Conservation (phyloP, 768 basidiomycete species). For the Auricularia cornea region DNA sequence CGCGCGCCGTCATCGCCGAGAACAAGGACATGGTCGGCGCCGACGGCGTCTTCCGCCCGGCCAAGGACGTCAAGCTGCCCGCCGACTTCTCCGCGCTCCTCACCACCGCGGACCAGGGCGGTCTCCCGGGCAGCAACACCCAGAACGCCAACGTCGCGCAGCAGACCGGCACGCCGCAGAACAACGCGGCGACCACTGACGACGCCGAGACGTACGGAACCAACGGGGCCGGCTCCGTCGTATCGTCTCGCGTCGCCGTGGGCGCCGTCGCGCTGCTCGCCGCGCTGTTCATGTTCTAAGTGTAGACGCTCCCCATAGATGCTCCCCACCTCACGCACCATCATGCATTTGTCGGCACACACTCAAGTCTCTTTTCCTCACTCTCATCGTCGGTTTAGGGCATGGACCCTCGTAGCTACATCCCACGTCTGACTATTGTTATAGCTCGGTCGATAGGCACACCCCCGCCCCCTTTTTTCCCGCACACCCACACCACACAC, state of each 20-base stretch:
- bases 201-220: slow-evolving; percentile 10
- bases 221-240: slow-evolving; percentile 40
- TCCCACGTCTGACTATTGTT: not conserved
- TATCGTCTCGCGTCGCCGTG: slow-evolving; percentile 42
- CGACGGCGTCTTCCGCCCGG: slow-evolving; percentile 1
- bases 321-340: not conserved
- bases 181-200: slow-evolving; percentile 5
- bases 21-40: slow-evolving; percentile 5
- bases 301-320: too few relatives aligned
- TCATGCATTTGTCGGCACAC: not conserved
- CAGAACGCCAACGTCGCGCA: not conserved
- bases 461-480: not conserved
- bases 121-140: not conserved
- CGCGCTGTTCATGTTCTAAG: slow-evolving; percentile 34
- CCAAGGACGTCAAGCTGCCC: not conserved
- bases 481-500: not conserved
- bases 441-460: not conserved
- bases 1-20: slow-evolving; percentile 1
- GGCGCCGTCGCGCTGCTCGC: slow-evolving; percentile 44
- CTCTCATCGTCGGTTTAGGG: not conserved
- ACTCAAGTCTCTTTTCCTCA: not conserved
- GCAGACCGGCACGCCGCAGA: slow-evolving; percentile 3
- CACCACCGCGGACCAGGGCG: not conserved
- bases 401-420: not conserved
- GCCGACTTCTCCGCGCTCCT: slow-evolving; percentile 3